Conservation (phyloP, 1,284 basidiomycete genomes). For the Thecaphora thlaspeos region DNA sequence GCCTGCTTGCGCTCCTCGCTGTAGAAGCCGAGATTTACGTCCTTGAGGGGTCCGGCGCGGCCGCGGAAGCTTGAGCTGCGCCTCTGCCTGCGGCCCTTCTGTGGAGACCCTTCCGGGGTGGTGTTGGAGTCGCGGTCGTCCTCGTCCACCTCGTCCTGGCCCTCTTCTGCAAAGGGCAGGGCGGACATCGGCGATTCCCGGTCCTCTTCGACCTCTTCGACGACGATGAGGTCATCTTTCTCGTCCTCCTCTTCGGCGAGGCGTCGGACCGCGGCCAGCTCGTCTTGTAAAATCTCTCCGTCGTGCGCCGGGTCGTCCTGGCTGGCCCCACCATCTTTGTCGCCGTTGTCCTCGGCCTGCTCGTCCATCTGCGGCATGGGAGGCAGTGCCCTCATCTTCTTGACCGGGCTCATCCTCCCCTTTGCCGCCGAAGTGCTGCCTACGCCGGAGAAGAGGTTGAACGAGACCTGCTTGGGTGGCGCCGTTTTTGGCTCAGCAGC, state of each 20-base stretch:
- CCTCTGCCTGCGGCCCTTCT: constrained; percentile 23
- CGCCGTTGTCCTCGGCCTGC: constrained; percentile 22
- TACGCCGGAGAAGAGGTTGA: constrained; percentile 18
- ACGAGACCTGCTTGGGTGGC: constrained; percentile 32
- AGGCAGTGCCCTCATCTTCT: constrained; percentile 33
- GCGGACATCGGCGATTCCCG: constrained; percentile 1
- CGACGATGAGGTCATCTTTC: constrained; percentile 19
- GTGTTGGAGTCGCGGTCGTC: constrained; percentile 5
- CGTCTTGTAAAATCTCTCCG: background rate
- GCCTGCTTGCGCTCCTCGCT: constrained; percentile 22
- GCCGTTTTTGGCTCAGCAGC: constrained; percentile 22
- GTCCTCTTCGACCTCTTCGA: constrained; percentile 26
- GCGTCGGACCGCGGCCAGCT: background rate
- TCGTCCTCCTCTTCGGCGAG: constrained; percentile 4
- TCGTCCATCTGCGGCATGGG: constrained; percentile 33
- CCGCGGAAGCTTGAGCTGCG: constrained; percentile 41
- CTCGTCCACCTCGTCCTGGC: constrained; percentile 1
- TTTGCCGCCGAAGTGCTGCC: background rate
- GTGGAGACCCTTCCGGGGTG: constrained; percentile 6
- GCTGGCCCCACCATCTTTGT: background rate
- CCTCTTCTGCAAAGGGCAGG: no score
- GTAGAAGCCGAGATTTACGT: constrained; percentile 36
- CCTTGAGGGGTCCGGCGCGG: constrained; percentile 28
- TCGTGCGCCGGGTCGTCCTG: background rate
- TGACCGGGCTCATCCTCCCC: constrained; percentile 23